phyloP scores from a whole-genome alignment of 2,329 filamentous ascomycete genomes.

The Penicillium italicum region DNA sequence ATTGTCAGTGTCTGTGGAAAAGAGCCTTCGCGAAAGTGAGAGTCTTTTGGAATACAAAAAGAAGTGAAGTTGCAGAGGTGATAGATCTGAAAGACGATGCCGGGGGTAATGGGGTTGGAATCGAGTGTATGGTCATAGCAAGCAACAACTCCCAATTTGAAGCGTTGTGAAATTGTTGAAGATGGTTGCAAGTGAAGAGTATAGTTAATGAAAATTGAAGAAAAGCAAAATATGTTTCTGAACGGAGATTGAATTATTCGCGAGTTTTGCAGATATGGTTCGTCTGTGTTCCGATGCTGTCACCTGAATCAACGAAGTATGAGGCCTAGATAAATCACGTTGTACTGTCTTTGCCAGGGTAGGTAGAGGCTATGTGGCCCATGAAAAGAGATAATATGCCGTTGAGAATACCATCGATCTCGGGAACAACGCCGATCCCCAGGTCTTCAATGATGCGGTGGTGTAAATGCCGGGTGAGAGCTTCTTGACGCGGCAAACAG shows the following conservation, averaged over 20 bases:
- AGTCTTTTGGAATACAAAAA: background rate
- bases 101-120: background rate
- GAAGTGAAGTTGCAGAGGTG: background rate
- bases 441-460: background rate
- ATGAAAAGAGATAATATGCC: accelerated
- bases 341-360: background rate
- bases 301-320: background rate
- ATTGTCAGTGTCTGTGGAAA: background rate
- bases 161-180: background rate
- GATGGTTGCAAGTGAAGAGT: too few species aligned
- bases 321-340: too few species aligned
- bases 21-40: background rate
- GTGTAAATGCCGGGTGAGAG: background rate
- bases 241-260: background rate
- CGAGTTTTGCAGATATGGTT: background rate
- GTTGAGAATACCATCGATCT: too few species aligned
- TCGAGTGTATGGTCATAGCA: too few species aligned
- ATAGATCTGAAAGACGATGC: background rate
- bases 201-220: background rate
- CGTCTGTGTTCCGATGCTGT: background rate
- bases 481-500: background rate
- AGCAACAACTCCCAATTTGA: background rate
- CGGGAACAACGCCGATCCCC: background rate
- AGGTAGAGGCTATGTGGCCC: background rate
- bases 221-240: too few species aligned